A percentile compares a stretch with the other conserved stretches of the same genome.
Evolutionary conservation across 2,329 filamentous ascomycete species (phyloP).

Genomic region (Cladophialophora exuberans): DNA sequence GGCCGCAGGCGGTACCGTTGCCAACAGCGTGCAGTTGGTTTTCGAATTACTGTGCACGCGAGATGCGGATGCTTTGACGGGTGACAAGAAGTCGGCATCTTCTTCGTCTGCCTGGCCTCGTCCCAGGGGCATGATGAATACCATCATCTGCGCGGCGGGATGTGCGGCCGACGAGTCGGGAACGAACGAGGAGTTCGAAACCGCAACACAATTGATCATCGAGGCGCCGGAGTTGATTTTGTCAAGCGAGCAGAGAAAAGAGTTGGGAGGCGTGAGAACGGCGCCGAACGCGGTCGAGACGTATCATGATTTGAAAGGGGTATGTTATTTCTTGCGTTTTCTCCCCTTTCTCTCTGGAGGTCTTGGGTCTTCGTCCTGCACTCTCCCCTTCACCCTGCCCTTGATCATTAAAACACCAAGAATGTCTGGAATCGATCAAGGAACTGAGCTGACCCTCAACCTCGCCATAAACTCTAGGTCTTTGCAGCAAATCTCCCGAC

Average conservation of each 20-base stretch:
- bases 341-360: neutral
- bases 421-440: neutral
- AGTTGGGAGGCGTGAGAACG: too few species aligned
- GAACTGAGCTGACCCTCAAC: neutral
- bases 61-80: too few species aligned
- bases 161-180: neutral
- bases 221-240: conserved; percentile 5
- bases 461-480: neutral
- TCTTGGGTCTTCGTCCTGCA: neutral
- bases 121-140: conserved; percentile 13
- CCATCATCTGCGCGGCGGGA: conserved; percentile 15
- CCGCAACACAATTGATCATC: conserved; percentile 6
- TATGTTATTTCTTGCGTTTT: conserved; percentile 8
- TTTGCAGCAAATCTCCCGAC: conserved; percentile 8
- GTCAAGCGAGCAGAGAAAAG: neutral
- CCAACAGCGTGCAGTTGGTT: conserved; percentile 15
- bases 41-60: conserved; percentile 22
- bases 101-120: conserved; percentile 20
- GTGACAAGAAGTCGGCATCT: conserved; percentile 1
- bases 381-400: too few species aligned
- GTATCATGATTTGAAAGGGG: conserved; percentile 20
- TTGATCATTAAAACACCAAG: neutral
- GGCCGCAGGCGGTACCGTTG: neutral
- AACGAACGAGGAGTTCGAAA: conserved; percentile 4
- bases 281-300: conserved; percentile 20